phyloP scores from a whole-genome alignment of 495 filamentous ascomycete genomes.

The Neurospora sp. region DNA sequence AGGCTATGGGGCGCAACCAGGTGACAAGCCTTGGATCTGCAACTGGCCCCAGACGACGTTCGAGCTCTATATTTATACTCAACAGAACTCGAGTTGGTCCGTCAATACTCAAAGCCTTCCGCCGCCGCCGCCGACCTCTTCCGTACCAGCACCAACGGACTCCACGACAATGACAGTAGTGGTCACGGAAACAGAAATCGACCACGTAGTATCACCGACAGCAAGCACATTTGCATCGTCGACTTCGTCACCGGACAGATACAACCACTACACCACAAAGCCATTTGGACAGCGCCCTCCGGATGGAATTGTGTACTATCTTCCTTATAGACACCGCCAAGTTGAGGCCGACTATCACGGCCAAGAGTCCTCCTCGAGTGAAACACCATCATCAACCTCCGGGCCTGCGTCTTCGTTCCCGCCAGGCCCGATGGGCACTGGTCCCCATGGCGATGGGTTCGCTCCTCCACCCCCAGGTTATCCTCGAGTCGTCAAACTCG shows the following conservation, averaged over 20 bases:
- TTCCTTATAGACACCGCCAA: not conserved
- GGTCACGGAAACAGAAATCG: not conserved
- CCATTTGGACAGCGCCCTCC: not conserved
- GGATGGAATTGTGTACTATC: not conserved
- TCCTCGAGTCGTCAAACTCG: conserved; percentile 66
- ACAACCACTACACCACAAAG: not conserved
- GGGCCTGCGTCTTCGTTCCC: conserved; percentile 5
- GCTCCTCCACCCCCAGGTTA: conserved; percentile 32
- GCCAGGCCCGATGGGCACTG: conserved; percentile 8
- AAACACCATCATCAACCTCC: conserved; percentile 1
- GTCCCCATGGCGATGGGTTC: conserved; percentile 8
- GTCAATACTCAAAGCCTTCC: conserved; percentile 4
- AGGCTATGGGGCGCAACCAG: conserved; percentile 36
- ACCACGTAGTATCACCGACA: not conserved
- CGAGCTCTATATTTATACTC: conserved; percentile 72
- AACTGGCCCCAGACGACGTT: conserved; percentile 76
- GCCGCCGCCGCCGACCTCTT: conserved; percentile 1
- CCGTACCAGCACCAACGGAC: not conserved
- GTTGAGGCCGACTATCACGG: conserved; percentile 2
- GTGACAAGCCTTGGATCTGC: conserved; percentile 77
- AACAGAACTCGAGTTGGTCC: conserved; percentile 39
- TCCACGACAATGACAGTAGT: not conserved
- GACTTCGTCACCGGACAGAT: not conserved
- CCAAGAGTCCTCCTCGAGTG: not conserved
- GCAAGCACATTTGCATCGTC: not conserved